Conservation (phyloP, 2,329 filamentous ascomycete genomes). For the Hymenoscyphus infarciens region DNA sequence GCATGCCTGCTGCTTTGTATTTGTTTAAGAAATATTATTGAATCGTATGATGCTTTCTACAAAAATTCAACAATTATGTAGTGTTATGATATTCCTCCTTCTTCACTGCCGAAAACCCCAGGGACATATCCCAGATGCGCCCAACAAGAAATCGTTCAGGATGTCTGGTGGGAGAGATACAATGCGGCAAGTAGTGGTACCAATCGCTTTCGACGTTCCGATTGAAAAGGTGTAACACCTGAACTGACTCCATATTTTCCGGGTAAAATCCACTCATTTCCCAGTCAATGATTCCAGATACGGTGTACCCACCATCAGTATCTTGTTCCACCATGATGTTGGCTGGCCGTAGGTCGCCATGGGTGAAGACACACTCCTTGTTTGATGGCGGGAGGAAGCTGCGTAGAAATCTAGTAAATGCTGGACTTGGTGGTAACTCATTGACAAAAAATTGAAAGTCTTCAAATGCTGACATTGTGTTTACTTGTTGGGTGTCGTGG, state of each 20-base stretch:
- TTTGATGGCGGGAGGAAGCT: constrained; percentile 14
- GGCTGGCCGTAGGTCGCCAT: constrained; percentile 17
- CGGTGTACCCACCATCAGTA: constrained; percentile 9
- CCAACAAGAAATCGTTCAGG: too few relatives aligned
- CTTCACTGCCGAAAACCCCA: too few relatives aligned
- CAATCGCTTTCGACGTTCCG: too few relatives aligned
- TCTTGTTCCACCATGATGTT: constrained; percentile 22
- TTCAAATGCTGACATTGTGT: constrained; percentile 15
- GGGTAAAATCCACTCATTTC: constrained; percentile 21
- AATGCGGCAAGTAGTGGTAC: too few relatives aligned
- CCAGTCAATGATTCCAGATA: constrained; percentile 22
- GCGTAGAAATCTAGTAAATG: constrained; percentile 17
- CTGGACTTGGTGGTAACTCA: neutral
- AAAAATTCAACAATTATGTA: too few relatives aligned
- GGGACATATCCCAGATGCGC: too few relatives aligned
- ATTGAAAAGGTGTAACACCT: neutral
- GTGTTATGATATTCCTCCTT: too few relatives aligned
- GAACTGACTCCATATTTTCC: constrained; percentile 16
- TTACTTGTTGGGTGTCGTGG: constrained; percentile 8
- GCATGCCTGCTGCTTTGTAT: too few relatives aligned
- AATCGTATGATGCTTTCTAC: too few relatives aligned
- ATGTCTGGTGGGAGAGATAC: too few relatives aligned
- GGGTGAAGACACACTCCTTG: constrained; percentile 17
- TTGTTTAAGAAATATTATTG: too few relatives aligned
- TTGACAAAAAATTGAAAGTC: constrained; percentile 21